Conservation (phyloP, 2,329 filamentous ascomycete species). For the Diaporthe ilicicola region DNA sequence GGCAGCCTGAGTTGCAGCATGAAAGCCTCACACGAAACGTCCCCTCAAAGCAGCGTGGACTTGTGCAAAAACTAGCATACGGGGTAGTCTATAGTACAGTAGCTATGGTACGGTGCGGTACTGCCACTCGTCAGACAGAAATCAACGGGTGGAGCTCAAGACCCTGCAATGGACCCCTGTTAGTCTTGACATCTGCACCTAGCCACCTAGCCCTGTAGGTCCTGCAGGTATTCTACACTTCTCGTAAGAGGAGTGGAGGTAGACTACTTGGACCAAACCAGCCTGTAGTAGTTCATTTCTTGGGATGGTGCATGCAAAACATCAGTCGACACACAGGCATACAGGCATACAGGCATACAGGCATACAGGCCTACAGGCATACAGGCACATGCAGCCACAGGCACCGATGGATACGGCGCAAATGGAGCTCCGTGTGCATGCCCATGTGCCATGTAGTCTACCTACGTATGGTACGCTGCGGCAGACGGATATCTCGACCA, state of each 20-base stretch:
- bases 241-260: background rate
- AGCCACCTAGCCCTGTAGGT: background rate
- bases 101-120: background rate
- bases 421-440: background rate
- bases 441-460: background rate
- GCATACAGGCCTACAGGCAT: background rate
- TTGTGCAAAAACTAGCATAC: background rate
- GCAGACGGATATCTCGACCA: background rate
- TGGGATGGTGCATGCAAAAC: background rate
- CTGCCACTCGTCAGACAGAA: background rate
- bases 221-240: background rate
- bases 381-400: background rate
- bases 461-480: background rate
- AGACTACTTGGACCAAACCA: background rate
- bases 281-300: background rate
- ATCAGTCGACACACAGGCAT: constrained; percentile 13
- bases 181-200: background rate
- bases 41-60: background rate
- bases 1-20: background rate
- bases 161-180: background rate
- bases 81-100: too few relatives aligned
- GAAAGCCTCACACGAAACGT: background rate
- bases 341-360: constrained; percentile 1
- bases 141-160: background rate
- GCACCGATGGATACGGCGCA: background rate